These are phyloP conservation scores for Melastoma candidum DNA, from an alignment of 441 rosid species.

Conservation along the genomic window DNA sequence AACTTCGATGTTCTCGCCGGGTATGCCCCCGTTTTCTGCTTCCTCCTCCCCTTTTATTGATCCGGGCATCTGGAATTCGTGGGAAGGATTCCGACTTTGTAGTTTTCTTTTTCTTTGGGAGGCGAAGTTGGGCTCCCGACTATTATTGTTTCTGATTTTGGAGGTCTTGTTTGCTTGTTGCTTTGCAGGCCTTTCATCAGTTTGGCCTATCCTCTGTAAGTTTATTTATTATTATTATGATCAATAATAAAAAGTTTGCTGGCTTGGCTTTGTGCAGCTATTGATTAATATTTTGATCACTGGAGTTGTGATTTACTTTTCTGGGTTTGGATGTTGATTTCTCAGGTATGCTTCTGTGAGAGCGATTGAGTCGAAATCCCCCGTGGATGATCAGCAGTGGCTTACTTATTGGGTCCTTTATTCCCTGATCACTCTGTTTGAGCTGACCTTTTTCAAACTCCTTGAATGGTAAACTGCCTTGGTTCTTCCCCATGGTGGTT, in stretches of 20 bases:
- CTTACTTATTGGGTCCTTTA: conserved; percentile 95
- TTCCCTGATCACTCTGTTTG: conserved; percentile 70
- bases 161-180: conserved; percentile 12
- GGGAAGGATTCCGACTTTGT: too few relatives aligned
- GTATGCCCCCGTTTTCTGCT: conserved; percentile 22
- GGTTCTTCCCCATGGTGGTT: too few relatives aligned
- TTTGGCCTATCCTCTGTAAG: conserved; percentile 93
- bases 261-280: not conserved
- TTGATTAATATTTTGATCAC: not conserved
- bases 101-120: not conserved
- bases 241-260: not conserved
- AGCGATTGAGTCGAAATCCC: conserved; percentile 91
- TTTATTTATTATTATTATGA: conserved; percentile 9
- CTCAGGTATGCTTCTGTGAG: conserved; percentile 73
- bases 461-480: conserved; percentile 55
- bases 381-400: conserved; percentile 86
- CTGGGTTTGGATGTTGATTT: not conserved
- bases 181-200: conserved; percentile 82
- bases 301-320: conserved; percentile 7
- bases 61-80: too few relatives aligned
- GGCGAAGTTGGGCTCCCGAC: conserved; percentile 5
- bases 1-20: conserved; percentile 96
- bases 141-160: conserved; percentile 1
- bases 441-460: conserved; percentile 77
- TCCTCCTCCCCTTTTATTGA: not conserved